Evolutionary conservation across 306 rosid species (phyloP), one percentile per base, ranked within the genome.

Genomic region (Glycine latifolia): DNA sequence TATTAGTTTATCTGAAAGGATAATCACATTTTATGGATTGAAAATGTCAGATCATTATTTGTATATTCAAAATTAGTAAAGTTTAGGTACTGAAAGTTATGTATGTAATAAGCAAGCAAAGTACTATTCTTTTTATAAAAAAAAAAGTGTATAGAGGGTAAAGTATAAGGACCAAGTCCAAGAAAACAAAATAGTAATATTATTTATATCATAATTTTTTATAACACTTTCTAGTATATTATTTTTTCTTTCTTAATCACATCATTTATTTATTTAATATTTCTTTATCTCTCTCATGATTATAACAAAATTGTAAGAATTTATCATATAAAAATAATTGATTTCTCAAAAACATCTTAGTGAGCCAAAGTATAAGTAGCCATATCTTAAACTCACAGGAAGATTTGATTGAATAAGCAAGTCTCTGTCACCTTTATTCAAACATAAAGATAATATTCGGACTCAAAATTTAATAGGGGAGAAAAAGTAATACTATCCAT

Each of bases 21-120:
- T 44, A 41, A 13, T 60, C 33, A 39, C 33, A 80, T 49, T 71
- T 71, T 12, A 8, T 49, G 10, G 13, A 71, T 58, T 71, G 46
- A 80, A 61, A 43, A 71, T 59, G 60, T 12, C 58, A 26, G 31
- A 26, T 2, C 33, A 10, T 46, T 14, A 26, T 69, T 31, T 35
- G 10, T 67, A 26, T 68, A 48, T 79, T 60, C 14, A 59, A 12
- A 49, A 26, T 73, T 13, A 44, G 69, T 49, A 44, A 47, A 79
- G n/a, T 4, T 15, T 4, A 46, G 11, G 48, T 12, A 7, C 48
- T 3, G 41, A 8, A 61, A 47, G 35, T 70, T 31, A 10, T 79
- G 50, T 46, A 55, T 69, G 60, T 7, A 48, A 70, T 58, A 58
- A 31, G 47, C 47, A 44, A 70, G 43, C 12, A 9, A 10, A 47